phyloP scores from a whole-genome alignment of 2,329 filamentous ascomycete genomes.

The Ophiostoma ulmi region DNA sequence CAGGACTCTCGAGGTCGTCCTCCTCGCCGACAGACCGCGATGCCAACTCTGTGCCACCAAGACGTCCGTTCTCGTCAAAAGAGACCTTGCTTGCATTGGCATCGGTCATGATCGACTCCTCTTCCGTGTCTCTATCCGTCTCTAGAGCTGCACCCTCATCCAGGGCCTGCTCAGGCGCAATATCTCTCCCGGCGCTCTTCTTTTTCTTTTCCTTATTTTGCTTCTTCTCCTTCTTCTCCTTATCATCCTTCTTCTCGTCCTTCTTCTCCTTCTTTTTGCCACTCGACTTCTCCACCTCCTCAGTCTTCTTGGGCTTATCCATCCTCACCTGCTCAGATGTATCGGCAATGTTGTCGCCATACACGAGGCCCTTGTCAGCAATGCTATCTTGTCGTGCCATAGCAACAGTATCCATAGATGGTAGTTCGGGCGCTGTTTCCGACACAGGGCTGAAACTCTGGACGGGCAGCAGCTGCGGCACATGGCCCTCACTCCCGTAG shows the following conservation, averaged over 20 bases:
- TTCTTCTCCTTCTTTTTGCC: neutral
- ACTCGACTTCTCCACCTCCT: neutral
- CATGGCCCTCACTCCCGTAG: conserved; percentile 32
- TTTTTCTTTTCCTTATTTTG: conserved; percentile 2
- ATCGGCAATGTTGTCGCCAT: neutral
- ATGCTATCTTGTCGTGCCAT: neutral
- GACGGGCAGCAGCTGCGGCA: conserved; percentile 33
- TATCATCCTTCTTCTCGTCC: neutral
- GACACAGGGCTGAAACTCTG: conserved; percentile 27
- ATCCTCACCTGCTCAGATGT: neutral
- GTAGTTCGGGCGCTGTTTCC: conserved; percentile 8
- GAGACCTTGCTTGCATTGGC: conserved; percentile 27
- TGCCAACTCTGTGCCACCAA: conserved; percentile 25
- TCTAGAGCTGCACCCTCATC: conserved; percentile 5
- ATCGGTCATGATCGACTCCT: conserved; percentile 22
- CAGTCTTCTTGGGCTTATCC: conserved; percentile 13
- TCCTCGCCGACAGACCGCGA: conserved; percentile 20
- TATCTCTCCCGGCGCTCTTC: neutral
- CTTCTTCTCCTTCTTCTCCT: neutral
- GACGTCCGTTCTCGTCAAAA: conserved; percentile 27
- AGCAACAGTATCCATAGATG: neutral
- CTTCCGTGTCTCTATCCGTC: conserved; percentile 20
- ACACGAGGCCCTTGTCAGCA: neutral
- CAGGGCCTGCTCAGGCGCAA: neutral
- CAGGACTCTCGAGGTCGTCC: conserved; percentile 30